A percentile compares a stretch with the other conserved stretches of the same genome.
Conservation (phyloP, 1,284 basidiomycete species). For the Ceratobasidium sp. region DNA sequence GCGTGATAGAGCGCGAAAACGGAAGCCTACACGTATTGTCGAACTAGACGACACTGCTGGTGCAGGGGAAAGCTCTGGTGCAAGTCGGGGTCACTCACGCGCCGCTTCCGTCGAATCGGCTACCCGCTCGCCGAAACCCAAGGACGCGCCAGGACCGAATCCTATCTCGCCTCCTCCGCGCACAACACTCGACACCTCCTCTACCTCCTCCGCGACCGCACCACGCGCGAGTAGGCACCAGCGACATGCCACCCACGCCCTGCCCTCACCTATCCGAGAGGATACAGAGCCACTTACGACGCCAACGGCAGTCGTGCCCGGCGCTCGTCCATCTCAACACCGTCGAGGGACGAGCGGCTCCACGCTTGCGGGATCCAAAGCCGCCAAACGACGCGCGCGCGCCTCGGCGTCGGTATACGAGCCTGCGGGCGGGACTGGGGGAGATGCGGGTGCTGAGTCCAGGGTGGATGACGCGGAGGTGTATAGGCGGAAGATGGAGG, state of each 20-base stretch:
- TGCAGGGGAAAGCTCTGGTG: background rate
- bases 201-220: background rate
- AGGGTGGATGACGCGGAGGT: conserved; percentile 69
- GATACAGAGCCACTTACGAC: conserved; percentile 36
- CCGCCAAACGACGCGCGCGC: conserved; percentile 64
- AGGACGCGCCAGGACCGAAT: conserved; percentile 65
- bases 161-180: conserved; percentile 52
- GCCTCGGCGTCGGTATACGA: conserved; percentile 75
- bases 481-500: conserved; percentile 83
- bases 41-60: conserved; percentile 48
- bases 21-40: conserved; percentile 52
- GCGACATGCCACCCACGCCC: conserved; percentile 22
- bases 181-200: too few relatives aligned
- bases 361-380: conserved; percentile 25
- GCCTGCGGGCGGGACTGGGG: conserved; percentile 52
- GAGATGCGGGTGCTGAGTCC: conserved; percentile 48
- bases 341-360: conserved; percentile 35
- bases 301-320: background rate
- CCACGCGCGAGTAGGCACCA: conserved; percentile 21
- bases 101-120: conserved; percentile 39
- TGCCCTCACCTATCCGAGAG: conserved; percentile 34
- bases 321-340: conserved; percentile 1
- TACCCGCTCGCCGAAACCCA: conserved; percentile 56
- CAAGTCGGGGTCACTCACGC: conserved; percentile 25
- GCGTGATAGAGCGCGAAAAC: conserved; percentile 36